Base-by-base conservation (phyloP, 106 monocot species). In the Acorus gramineus region DNA sequence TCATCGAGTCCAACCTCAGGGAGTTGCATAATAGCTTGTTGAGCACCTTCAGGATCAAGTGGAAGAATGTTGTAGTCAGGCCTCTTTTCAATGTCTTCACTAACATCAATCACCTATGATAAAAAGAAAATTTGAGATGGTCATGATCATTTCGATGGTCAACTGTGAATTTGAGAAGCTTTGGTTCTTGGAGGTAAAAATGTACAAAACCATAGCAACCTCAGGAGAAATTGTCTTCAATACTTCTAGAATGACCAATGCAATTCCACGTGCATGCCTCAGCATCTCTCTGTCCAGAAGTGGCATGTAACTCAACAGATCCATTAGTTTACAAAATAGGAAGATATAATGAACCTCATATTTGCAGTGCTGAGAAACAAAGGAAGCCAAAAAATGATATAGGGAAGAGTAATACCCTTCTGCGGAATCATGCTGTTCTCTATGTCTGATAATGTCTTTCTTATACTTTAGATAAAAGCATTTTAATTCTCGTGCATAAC, bases 21-120 rank as follows among this genome's bases (percentile, higher is more conserved):
- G 64, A 89, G 62, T 57, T 77, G 79, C 80, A 85, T 85, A 51
- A 85, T 85, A 52, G 77, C 74, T 49, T 85, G 73, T 47, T 82
- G 77, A 11, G 47, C 46, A 75, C 70, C 66, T 52, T 70, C 62
- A 65, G 81, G 7, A 80, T 85, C 66, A 66, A 89, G 71, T 14
- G 89, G 89, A 75, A 90, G 80, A 73, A 90, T 85, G 55, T 90
- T 90, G 53, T 75, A 85, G 50, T 59, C 68, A 52, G 73, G 49
- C 47, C 51, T 76, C 46, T 62, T 69, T 57, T 69, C 67, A 10
- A 66, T 62, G 46, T 61, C 73, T 66, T 76, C 70, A 52, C 53
- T 73, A 61, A 63, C 57, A 71, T 66, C 62, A 78, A 66, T 55
- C 42, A 44, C 57, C 78, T 81, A 66, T 7, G 4, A 11, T 46